Evolutionary conservation across 139 green algal species (phyloP), one percentile per base, ranked within the genome.

Genomic region (Coccomyxa sp.): DNA sequence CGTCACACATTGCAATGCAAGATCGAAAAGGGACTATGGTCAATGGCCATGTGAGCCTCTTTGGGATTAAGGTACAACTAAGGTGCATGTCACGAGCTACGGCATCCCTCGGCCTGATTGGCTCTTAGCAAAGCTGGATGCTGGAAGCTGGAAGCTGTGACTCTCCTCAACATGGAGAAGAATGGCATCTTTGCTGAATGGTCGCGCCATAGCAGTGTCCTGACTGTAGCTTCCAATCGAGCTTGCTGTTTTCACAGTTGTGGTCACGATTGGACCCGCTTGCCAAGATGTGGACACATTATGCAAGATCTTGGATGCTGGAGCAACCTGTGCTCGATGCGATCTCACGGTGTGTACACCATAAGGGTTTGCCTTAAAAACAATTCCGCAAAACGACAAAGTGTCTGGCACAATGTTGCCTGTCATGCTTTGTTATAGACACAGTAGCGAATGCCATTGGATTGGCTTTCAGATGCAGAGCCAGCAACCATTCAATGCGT

Each of bases 271-370:
- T 51, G 95, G 95, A 14, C 95, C 95, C 15, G 87, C 89, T 71
- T 96, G 93, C 74, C 95, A 96, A 58, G 89, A 93, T 66, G 94
- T 97, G 38, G 94, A 96, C 0, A 89, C 80, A 16, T 83, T 97
- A 58, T 88, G 82, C 11, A 81, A 91, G 51, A 88, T 97, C 81
- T 84, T 98, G 32, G 81, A 91, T 25, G 91, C 91, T 7, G 93
- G 94, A 21, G 88, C 86, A 58, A 91, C 90, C 12, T 92, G 88
- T 81, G 91, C 90, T 0, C 83, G 91, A 58, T 84, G 96, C 66
- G 95, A 98, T 88, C 85, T 98, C 15, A 97, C 95, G 76, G 88
- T 91, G 83, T 58, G 86, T 30, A 10, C 0, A 27, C 23, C 66
- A 27, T 3, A 3, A 23, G 21, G 21, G 66, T 7, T 74, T 74